Base-by-base conservation (phyloP, 2,329 filamentous ascomycete genomes). In the Akanthomyces uredinophilus region DNA sequence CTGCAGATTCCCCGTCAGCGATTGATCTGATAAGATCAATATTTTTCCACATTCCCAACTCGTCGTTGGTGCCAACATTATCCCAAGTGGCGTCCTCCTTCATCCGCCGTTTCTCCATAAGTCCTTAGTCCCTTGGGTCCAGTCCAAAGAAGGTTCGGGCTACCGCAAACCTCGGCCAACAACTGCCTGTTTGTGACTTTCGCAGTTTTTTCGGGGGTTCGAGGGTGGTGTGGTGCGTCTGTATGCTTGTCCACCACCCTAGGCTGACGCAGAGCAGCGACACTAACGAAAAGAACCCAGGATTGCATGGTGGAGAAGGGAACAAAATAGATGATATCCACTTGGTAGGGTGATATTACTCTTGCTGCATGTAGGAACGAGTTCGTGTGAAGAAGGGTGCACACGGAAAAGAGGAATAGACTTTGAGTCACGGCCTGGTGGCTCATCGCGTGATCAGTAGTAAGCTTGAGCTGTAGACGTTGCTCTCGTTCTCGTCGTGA, bases 21-120 rank as follows among this genome's bases (percentile, higher is more conserved):
- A 61, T 61, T 55, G 60, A 61, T 61, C 52, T 61, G 60, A 61
- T 61, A 61, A 61, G 60, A 61, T 61, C 32, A 44, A n/a, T 29
- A 41, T 29, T 35, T 43, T 20, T 18, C 35, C 22, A 18, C 22
- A 27, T 49, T 32, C 10, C 8, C 22, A 20, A 27, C 18, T 22
- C 16, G 27, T 57, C 24, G 37, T 44, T 35, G 47, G 57, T 20
- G 27, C 32, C 22, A 32, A 20, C 14, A 16, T 22, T 52, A 24
- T 22, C 39, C 27, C 35, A 11, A 35, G 47, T 11, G 18, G 32
- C 47, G n/a, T 41, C 32, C 16, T n/a, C 44, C 35, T 51, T 41
- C 18, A 37, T 27, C 44, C 41, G 44, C 35, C 43, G 18, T 43
- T 27, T 43, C 35, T 29, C 55, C 46, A 59, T 59, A 41, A 16